Conservation (phyloP, 169 alveolate genomes). For the Plasmodium falciparum region DNA sequence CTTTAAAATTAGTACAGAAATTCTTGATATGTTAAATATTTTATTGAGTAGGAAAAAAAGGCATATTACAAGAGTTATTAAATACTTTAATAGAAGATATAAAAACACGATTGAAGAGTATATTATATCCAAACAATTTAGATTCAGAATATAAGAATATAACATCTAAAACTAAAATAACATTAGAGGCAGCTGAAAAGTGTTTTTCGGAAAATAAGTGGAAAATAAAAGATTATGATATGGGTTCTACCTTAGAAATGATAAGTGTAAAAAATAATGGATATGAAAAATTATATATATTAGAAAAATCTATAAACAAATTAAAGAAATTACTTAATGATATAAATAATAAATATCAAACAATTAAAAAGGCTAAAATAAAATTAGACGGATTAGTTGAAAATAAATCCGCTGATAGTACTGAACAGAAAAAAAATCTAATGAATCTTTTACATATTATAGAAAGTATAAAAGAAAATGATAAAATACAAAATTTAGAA, state of each 20-base stretch:
- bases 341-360: constrained; percentile 14
- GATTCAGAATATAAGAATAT: too few relatives aligned
- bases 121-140: too few relatives aligned
- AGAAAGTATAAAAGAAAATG: too few relatives aligned
- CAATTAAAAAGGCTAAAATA: constrained; percentile 6
- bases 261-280: constrained; percentile 10
- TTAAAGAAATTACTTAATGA: not conserved
- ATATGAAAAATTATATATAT: constrained; percentile 7
- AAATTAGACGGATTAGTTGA: not conserved
- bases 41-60: constrained; percentile 7
- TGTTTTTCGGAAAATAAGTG: too few relatives aligned
- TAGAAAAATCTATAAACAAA: not conserved
- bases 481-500: too few relatives aligned
- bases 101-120: not conserved
- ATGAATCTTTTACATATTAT: too few relatives aligned
- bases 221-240: constrained; percentile 6
- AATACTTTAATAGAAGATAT: not conserved
- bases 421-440: too few relatives aligned
- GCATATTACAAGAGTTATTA: constrained; percentile 8
- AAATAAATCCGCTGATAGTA: too few relatives aligned
- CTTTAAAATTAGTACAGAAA: constrained; percentile 12
- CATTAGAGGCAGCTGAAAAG: too few relatives aligned
- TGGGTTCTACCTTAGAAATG: constrained; percentile 10
- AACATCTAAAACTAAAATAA: too few relatives aligned
- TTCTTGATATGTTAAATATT: constrained; percentile 14